Base-by-base conservation (phyloP, 371 early-diverging fungal species). In the Sporodiniella umbellata region DNA sequence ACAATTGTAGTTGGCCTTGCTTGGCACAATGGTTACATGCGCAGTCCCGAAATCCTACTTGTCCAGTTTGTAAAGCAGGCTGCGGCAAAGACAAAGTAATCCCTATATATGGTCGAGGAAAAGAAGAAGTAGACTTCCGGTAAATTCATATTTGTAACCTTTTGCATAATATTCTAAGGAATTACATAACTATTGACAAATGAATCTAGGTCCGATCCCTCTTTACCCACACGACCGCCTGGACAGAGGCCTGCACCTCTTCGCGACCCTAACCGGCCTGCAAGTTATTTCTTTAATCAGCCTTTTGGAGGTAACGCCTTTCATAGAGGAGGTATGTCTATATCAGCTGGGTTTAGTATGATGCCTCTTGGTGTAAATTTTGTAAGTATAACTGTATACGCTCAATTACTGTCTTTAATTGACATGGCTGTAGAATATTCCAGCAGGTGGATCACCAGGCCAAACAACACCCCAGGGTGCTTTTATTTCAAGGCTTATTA, bases 31-130 rank as follows among this genome's bases (percentile, higher is more conserved):
- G 88, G 88, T 75, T 88, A 19, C 81, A 84, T 51, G 69, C 79
- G 35, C 81, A 80, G 50, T 66, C 68, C 17, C 68, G 66, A 44
- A 85, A 84, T 53, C 85, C 87, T 17, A 75, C 83, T 1, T 88
- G 88, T 49, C 89, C 89, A 1, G 87, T 89, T 11, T 89, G 88
- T 58, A 87, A 89, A 58, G 89, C 87, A 4, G 87, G 86, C 24
- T 87, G 89, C 61, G 83, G 81, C 14, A 77, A 83, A 56, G 86
- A 86, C 38, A 86, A 87, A 54, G 87, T 89, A n/a, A 86, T 89
- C 33, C 89, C 88, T 1, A 76, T 89, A 38, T 89, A 89, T 59
- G 88, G 89, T 31, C 81, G 89, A 26, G 89, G 89, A 18, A 77
- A 71, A 53, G 87, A 89, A 55, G 81, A 77, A 45, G 74, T 75